Conservation (phyloP, 257 asterid genomes). For the Echium plantagineum region DNA sequence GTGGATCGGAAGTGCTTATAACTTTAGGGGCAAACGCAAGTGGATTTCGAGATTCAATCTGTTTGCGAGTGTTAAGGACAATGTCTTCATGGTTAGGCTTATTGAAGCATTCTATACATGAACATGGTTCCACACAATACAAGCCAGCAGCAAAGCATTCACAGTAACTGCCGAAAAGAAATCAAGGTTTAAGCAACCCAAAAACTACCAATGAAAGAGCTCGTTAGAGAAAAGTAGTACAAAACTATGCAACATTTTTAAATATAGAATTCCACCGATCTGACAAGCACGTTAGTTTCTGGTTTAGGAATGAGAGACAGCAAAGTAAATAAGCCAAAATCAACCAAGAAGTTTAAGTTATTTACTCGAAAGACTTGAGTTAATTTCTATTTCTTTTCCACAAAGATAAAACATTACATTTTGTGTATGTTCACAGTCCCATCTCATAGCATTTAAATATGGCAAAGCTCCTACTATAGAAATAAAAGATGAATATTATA, state of each 20-base stretch:
- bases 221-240: neutral
- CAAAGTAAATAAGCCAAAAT: no score
- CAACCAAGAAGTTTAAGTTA: no score
- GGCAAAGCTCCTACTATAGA: no score
- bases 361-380: no score
- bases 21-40: slow-evolving; percentile 99
- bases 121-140: slow-evolving; percentile 91
- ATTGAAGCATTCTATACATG: slow-evolving; percentile 89
- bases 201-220: neutral
- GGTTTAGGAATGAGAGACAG: no score
- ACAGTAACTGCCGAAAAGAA: slow-evolving; percentile 57
- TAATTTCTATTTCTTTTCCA: no score
- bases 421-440: no score
- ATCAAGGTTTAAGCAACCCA: neutral
- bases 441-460: no score
- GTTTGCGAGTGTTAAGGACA: slow-evolving; percentile 89
- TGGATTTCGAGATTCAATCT: slow-evolving; percentile 90
- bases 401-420: no score
- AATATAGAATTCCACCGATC: no score
- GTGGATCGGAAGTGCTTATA: slow-evolving; percentile 43
- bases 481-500: no score
- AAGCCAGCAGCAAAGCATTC: slow-evolving; percentile 99
- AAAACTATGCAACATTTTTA: neutral
- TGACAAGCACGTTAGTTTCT: no score
- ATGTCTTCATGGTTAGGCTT: slow-evolving; percentile 93